Conservation (phyloP, 768 basidiomycete species). For the Auriculariales sp. region DNA sequence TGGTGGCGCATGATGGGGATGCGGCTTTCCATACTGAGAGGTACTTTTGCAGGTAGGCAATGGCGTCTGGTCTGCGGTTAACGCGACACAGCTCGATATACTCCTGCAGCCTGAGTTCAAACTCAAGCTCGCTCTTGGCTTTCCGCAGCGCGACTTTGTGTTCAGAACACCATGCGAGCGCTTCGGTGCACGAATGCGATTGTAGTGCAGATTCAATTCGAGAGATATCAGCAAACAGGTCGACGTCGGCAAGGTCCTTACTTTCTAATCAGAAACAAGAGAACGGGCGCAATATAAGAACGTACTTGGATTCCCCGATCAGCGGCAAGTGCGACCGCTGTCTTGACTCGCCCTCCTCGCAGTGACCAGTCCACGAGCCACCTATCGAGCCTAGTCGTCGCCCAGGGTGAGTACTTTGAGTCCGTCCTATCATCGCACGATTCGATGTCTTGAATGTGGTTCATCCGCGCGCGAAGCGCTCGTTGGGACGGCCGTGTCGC, state of each 20-base stretch:
- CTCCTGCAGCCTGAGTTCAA: slow-evolving; percentile 89
- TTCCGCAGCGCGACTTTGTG: slow-evolving; percentile 88
- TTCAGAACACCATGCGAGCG: slow-evolving; percentile 91
- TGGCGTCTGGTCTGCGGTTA: slow-evolving; percentile 55
- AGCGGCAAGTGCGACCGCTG: slow-evolving; percentile 62
- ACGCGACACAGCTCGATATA: slow-evolving; percentile 81
- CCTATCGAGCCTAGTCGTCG: slow-evolving; percentile 64
- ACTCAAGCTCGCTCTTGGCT: slow-evolving; percentile 87
- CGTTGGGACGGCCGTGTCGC: slow-evolving; percentile 44
- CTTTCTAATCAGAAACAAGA: slow-evolving; percentile 2
- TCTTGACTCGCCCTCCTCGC: slow-evolving; percentile 59
- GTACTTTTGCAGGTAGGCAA: slow-evolving; percentile 71
- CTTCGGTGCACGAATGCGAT: slow-evolving; percentile 70
- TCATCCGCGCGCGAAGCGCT: slow-evolving; percentile 59
- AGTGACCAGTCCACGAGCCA: slow-evolving; percentile 92
- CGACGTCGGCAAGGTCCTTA: slow-evolving; percentile 78
- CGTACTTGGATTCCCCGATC: slow-evolving; percentile 69
- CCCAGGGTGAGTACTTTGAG: slow-evolving; percentile 59
- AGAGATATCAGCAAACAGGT: slow-evolving; percentile 78
- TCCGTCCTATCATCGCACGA: slow-evolving; percentile 33
- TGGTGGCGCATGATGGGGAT: slow-evolving; percentile 34
- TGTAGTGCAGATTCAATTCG: slow-evolving; percentile 73
- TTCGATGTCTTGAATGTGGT: slow-evolving; percentile 56
- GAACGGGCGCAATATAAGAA: too few relatives aligned
- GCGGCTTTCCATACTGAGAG: slow-evolving; percentile 72